These are phyloP conservation scores for Rutidosis leptorrhynchoides DNA, from an alignment of 129 eudicot genomes.

Conservation along the genomic window DNA sequence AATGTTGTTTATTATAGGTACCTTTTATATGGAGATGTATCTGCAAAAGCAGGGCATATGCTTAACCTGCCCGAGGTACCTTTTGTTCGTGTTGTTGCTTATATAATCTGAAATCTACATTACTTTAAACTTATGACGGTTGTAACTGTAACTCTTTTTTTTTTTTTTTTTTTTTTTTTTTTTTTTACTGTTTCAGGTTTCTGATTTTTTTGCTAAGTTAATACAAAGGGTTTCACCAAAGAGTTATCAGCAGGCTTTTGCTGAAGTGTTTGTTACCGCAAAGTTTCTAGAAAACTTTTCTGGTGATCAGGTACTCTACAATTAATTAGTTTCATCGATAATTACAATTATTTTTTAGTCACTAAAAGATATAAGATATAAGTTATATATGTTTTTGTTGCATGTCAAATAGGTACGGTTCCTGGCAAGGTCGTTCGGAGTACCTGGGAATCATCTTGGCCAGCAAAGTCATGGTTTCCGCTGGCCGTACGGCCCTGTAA, in stretches of 20 bases:
- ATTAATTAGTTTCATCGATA: background rate
- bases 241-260: slow-evolving; percentile 88
- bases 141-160: background rate
- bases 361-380: background rate
- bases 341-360: background rate
- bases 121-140: background rate
- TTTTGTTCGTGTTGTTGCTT: background rate
- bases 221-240: slow-evolving; percentile 92
- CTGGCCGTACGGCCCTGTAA: slow-evolving; percentile 99
- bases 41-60: slow-evolving; percentile 77
- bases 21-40: slow-evolving; percentile 77
- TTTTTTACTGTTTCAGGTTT: slow-evolving; percentile 44
- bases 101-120: background rate
- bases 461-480: slow-evolving; percentile 99
- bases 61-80: slow-evolving; percentile 73
- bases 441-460: slow-evolving; percentile 98
- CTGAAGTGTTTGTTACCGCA: slow-evolving; percentile 76
- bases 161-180: background rate
- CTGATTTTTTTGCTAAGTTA: slow-evolving; percentile 75
- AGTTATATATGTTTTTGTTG: background rate
- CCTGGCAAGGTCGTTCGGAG: slow-evolving; percentile 85
- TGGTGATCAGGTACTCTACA: slow-evolving; percentile 74
- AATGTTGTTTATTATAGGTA: slow-evolving; percentile 45
- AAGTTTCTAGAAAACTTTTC: slow-evolving; percentile 85
- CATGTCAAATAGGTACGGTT: slow-evolving; percentile 71